Evolutionary conservation across 2,329 filamentous ascomycete genomes (phyloP).

Genomic region (Lachnellula subtilissima): DNA sequence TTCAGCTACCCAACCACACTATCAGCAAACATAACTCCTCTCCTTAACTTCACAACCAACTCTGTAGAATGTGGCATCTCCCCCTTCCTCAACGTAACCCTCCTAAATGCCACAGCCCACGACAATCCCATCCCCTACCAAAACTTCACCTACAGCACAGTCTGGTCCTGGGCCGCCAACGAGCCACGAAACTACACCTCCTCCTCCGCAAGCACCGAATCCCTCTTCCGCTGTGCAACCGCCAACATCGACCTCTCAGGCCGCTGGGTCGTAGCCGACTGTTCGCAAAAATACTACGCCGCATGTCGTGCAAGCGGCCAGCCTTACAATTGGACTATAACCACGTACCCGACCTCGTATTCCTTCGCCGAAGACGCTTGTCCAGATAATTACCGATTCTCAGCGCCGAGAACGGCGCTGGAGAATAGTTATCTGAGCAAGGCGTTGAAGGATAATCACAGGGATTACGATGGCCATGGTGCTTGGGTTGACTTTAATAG

Average conservation of each 20-base stretch:
- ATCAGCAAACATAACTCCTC: constrained; percentile 26
- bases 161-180: constrained; percentile 57
- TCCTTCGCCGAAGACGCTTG: constrained; percentile 43
- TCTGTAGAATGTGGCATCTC: constrained; percentile 49
- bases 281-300: constrained; percentile 43
- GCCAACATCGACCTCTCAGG: constrained; percentile 42
- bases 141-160: constrained; percentile 41
- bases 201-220: constrained; percentile 24
- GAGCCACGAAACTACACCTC: constrained; percentile 47
- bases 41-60: constrained; percentile 34
- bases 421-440: constrained; percentile 55
- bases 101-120: constrained; percentile 34
- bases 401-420: constrained; percentile 54
- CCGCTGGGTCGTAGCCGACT: constrained; percentile 56
- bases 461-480: constrained; percentile 29
- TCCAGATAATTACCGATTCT: constrained; percentile 44
- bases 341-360: constrained; percentile 39
- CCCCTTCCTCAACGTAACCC: neutral
- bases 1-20: constrained; percentile 27
- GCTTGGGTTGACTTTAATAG: constrained; percentile 60
- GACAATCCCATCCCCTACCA: constrained; percentile 43
- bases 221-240: constrained; percentile 50
- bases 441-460: constrained; percentile 22
- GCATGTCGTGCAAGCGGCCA: constrained; percentile 50
- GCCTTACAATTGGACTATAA: constrained; percentile 57